Conservation (phyloP, 257 asterid genomes). For the Echites panduratus region DNA sequence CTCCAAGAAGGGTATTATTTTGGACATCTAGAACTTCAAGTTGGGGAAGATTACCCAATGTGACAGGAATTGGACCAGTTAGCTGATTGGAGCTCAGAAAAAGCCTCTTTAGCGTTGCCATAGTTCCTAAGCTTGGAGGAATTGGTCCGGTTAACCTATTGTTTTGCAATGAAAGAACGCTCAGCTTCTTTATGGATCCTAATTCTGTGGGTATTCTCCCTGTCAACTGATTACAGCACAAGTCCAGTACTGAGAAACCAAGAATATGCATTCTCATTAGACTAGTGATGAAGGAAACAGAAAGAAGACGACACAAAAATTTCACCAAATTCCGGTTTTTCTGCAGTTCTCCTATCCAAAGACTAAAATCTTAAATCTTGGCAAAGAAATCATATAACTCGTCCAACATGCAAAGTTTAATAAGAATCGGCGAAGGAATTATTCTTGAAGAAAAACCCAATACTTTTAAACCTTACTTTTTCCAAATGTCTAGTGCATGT, state of each 20-base stretch:
- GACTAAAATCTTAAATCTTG: neutral
- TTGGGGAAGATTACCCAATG: slow-evolving; percentile 41
- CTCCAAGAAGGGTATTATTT: slow-evolving; percentile 69
- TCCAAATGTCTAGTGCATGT: neutral
- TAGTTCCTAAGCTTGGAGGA: slow-evolving; percentile 54
- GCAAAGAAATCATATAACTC: neutral
- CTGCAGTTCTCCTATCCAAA: neutral
- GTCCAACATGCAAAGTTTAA: neutral
- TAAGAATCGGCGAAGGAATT: neutral
- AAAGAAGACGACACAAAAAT: neutral
- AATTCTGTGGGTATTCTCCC: slow-evolving; percentile 65
- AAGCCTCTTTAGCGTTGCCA: slow-evolving; percentile 40
- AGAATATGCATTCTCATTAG: neutral
- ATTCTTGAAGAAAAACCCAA: neutral
- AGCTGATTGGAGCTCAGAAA: slow-evolving; percentile 59
- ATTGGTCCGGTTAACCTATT: slow-evolving; percentile 53
- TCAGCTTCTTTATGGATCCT: slow-evolving; percentile 46
- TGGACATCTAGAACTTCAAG: slow-evolving; percentile 63
- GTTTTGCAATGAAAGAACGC: slow-evolving; percentile 44
- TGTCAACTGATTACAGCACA: slow-evolving; percentile 58
- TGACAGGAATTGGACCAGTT: slow-evolving; percentile 59
- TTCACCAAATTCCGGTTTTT: neutral
- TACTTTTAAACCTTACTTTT: neutral
- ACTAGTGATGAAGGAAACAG: neutral
- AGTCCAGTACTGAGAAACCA: slow-evolving; percentile 61